A percentile compares a stretch with the other conserved stretches of the same genome.
Evolutionary conservation across 164 flowering plant genomes (phyloP).

Genomic region (Vitis riparia): DNA sequence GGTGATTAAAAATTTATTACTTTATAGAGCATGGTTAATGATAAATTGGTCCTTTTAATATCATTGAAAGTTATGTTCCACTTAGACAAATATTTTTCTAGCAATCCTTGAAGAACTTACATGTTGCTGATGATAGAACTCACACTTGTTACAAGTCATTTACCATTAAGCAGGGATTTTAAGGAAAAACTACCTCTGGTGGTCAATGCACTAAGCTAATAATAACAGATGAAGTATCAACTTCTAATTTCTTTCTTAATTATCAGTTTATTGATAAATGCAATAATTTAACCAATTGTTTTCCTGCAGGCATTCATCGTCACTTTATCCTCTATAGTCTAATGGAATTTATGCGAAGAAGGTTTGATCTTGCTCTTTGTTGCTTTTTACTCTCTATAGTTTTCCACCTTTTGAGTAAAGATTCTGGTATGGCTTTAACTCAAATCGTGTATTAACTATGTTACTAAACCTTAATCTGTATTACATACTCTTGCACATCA

Average conservation of each 20-base stretch:
- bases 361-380: conserved; percentile 37
- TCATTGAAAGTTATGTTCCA: too few species aligned
- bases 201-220: neutral
- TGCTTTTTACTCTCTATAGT: neutral
- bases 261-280: neutral
- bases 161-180: too few species aligned
- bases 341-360: conserved; percentile 77
- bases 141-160: too few species aligned
- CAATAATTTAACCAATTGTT: neutral
- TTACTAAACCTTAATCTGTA: neutral
- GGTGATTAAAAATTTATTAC: too few species aligned
- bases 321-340: conserved; percentile 88
- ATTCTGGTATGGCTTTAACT: too few species aligned
- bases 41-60: too few species aligned
- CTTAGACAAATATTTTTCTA: too few species aligned
- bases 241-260: neutral
- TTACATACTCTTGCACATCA: conserved; percentile 3
- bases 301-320: conserved; percentile 75
- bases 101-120: neutral
- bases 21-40: too few species aligned
- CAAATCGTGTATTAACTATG: too few species aligned
- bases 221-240: neutral
- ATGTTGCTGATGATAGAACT: neutral
- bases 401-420: neutral
- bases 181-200: neutral